phyloP scores from a whole-genome alignment of 2,329 filamentous ascomycete genomes.

The Pestalotiopsis sp. region DNA sequence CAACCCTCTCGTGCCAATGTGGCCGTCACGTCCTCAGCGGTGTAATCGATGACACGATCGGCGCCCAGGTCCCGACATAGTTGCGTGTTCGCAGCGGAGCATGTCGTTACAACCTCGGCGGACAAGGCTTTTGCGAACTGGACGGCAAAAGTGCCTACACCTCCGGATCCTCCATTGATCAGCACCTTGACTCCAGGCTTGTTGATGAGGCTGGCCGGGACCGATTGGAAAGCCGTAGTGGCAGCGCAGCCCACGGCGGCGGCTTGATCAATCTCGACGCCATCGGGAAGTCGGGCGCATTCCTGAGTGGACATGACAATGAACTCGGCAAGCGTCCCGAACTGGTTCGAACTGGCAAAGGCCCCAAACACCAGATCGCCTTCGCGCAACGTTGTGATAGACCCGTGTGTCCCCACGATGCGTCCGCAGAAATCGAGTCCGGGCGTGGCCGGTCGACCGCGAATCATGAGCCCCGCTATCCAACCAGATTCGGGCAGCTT shows the following conservation, averaged over 20 bases:
- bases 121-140: slow-evolving; percentile 66
- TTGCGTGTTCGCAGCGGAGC: slow-evolving; percentile 59
- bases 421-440: slow-evolving; percentile 54
- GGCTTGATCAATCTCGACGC: slow-evolving; percentile 42
- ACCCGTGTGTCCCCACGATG: slow-evolving; percentile 31
- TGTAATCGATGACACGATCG: slow-evolving; percentile 66
- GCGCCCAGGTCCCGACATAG: slow-evolving; percentile 62
- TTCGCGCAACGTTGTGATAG: slow-evolving; percentile 30
- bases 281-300: slow-evolving; percentile 43
- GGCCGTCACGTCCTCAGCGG: slow-evolving; percentile 46
- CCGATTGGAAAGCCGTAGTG: slow-evolving; percentile 48
- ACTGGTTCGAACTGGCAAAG: slow-evolving; percentile 26
- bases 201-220: slow-evolving; percentile 43
- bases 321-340: slow-evolving; percentile 46
- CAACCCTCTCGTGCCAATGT: slow-evolving; percentile 48
- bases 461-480: slow-evolving; percentile 39
- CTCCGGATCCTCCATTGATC: slow-evolving; percentile 67
- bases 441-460: slow-evolving; percentile 44
- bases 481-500: slow-evolving; percentile 58
- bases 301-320: slow-evolving; percentile 31
- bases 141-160: slow-evolving; percentile 61
- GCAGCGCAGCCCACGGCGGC: slow-evolving; percentile 47
- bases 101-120: slow-evolving; percentile 60
- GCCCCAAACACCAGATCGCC: slow-evolving; percentile 51
- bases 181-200: slow-evolving; percentile 58